Conservation (phyloP, 176 grass and related monocot species). For the Eragrostis curvula region DNA sequence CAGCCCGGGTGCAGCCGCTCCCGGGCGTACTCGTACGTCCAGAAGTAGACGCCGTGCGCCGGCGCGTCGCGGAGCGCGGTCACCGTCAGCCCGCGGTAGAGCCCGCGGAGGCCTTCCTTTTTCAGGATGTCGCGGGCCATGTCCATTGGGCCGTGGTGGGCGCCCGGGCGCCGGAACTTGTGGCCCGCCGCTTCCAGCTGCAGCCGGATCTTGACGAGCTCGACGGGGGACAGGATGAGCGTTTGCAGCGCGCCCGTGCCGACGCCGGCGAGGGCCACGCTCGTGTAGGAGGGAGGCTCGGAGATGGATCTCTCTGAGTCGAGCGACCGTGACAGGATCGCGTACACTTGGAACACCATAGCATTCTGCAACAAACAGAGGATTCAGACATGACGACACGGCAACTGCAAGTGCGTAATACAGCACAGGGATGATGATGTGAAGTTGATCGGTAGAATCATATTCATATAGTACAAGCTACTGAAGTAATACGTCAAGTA, state of each 20-base stretch:
- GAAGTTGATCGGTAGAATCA: neutral
- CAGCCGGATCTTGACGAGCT: slow-evolving; percentile 92
- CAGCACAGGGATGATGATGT: no score
- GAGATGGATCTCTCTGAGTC: slow-evolving; percentile 20
- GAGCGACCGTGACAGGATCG: slow-evolving; percentile 71
- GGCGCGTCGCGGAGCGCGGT: slow-evolving; percentile 91
- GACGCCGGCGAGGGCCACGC: slow-evolving; percentile 74
- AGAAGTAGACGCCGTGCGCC: slow-evolving; percentile 97
- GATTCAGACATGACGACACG: neutral
- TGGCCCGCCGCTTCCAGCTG: slow-evolving; percentile 58
- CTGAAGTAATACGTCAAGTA: neutral
- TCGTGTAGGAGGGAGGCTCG: slow-evolving; percentile 73
- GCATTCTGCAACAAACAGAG: slow-evolving; percentile 59
- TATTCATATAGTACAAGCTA: no score
- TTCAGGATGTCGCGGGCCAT: slow-evolving; percentile 66
- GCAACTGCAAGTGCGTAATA: no score
- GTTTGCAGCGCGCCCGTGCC: slow-evolving; percentile 82
- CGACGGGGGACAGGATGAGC: slow-evolving; percentile 78
- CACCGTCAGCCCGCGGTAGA: slow-evolving; percentile 80
- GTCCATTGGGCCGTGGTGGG: slow-evolving; percentile 53
- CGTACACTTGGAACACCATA: slow-evolving; percentile 92
- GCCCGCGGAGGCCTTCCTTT: slow-evolving; percentile 63
- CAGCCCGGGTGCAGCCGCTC: slow-evolving; percentile 87
- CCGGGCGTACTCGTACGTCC: slow-evolving; percentile 78
- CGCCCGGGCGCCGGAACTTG: neutral